Percentiles rank a stretch among this genome's conserved stretches.
Evolutionary conservation across 768 basidiomycete genomes (phyloP).

Genomic region (Lactarius hengduanensis): DNA sequence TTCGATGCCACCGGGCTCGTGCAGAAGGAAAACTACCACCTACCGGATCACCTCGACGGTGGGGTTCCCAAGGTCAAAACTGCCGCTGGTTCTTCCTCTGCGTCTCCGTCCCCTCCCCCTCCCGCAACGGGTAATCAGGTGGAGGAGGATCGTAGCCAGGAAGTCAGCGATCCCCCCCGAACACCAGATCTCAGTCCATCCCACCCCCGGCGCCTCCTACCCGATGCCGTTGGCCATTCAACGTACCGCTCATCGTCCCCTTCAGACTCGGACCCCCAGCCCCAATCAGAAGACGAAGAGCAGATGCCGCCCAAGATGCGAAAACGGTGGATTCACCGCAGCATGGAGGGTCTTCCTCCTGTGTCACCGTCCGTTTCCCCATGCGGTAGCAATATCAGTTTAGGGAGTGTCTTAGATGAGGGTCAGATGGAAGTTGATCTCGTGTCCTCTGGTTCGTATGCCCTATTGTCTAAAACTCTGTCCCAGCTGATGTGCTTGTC

Average conservation of each 20-base stretch:
- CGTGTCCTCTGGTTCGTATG: conserved; percentile 29
- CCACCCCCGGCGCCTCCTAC: conserved; percentile 1
- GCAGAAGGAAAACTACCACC: not conserved
- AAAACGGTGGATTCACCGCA: conserved; percentile 30
- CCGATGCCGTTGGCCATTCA: conserved; percentile 7
- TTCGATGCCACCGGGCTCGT: not conserved
- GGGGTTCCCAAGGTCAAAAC: not conserved
- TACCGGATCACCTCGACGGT: not conserved
- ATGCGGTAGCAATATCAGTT: conserved; percentile 28
- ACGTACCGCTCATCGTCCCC: conserved; percentile 27
- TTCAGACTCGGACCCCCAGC: conserved; percentile 21
- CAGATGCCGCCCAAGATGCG: conserved; percentile 30
- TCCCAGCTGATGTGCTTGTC: not conserved
- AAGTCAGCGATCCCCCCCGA: not conserved
- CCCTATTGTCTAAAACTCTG: not conserved
- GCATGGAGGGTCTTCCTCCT: conserved; percentile 24
- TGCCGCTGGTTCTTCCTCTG: conserved; percentile 26
- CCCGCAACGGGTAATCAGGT: conserved; percentile 31
- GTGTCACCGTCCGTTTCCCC: conserved; percentile 25
- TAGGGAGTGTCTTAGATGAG: conserved; percentile 26
- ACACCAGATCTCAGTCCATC: conserved; percentile 10
- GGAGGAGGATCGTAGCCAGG: conserved; percentile 32
- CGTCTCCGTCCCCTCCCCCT: conserved; percentile 19
- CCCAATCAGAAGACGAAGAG: conserved; percentile 23
- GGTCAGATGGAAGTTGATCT: conserved; percentile 31